These are phyloP conservation scores for Buxus sempervirens DNA, from an alignment of 164 flowering plant genomes.

Conservation along the genomic window DNA sequence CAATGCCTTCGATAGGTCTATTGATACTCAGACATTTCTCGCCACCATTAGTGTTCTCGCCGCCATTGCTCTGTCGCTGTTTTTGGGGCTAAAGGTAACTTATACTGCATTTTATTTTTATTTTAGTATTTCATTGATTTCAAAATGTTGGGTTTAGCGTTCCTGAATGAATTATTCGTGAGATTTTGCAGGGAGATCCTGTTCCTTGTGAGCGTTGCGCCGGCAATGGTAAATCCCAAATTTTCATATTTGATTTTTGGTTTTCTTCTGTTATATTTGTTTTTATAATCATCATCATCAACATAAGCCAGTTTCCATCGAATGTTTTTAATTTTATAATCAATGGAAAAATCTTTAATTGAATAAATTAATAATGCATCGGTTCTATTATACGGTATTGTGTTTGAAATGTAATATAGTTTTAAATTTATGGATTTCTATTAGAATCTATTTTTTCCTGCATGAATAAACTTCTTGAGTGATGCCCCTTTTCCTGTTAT, in stretches of 20 bases:
- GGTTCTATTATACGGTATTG: too few species aligned
- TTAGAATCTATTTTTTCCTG: too few species aligned
- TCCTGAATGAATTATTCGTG: not conserved
- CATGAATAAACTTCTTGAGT: too few species aligned
- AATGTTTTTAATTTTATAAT: too few species aligned
- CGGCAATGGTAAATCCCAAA: conserved; percentile 65
- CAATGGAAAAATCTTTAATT: too few species aligned
- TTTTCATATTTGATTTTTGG: too few species aligned
- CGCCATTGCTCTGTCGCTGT: conserved; percentile 82
- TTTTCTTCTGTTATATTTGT: not conserved
- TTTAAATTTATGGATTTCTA: too few species aligned
- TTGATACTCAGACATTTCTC: conserved; percentile 72
- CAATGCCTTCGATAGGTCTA: conserved; percentile 37
- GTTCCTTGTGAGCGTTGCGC: conserved; percentile 87
- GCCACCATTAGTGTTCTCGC: conserved; percentile 67
- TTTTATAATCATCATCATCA: too few species aligned
- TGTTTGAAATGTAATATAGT: too few species aligned
- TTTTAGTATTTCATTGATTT: not conserved
- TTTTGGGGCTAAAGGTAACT: conserved; percentile 74
- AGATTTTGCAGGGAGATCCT: conserved; percentile 77
- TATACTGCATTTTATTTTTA: not conserved
- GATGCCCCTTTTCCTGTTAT: too few species aligned
- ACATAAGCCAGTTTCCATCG: too few species aligned
- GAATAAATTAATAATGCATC: too few species aligned
- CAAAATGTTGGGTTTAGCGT: not conserved